Conservation (phyloP, 306 rosid genomes). For the Glycine latifolia region DNA sequence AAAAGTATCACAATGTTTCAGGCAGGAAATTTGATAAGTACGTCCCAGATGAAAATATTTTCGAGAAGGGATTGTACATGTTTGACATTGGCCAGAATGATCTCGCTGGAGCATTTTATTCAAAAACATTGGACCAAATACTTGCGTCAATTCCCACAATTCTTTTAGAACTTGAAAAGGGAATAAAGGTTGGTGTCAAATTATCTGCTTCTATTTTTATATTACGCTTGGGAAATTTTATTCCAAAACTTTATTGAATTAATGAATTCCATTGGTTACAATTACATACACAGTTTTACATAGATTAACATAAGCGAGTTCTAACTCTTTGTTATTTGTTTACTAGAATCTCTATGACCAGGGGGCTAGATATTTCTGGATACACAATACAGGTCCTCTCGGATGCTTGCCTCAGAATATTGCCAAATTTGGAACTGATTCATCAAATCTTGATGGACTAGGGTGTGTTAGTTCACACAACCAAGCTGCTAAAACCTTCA, state of each 20-base stretch:
- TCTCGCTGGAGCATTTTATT: slow-evolving; percentile 83
- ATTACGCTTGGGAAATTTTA: background rate
- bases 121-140: slow-evolving; percentile 75
- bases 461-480: slow-evolving; percentile 87
- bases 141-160: slow-evolving; percentile 77
- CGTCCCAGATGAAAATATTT: slow-evolving; percentile 68
- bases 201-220: slow-evolving; percentile 2
- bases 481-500: slow-evolving; percentile 78
- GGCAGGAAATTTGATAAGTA: slow-evolving; percentile 61
- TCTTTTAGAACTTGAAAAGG: slow-evolving; percentile 74
- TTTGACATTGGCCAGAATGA: slow-evolving; percentile 95
- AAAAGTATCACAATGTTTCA: slow-evolving; percentile 40
- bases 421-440: slow-evolving; percentile 83
- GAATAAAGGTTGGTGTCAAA: slow-evolving; percentile 69
- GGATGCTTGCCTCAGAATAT: slow-evolving; percentile 90
- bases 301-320: background rate
- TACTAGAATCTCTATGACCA: slow-evolving; percentile 74
- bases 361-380: slow-evolving; percentile 88
- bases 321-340: slow-evolving; percentile 23
- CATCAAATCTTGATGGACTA: slow-evolving; percentile 72
- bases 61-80: slow-evolving; percentile 79
- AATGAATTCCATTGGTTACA: background rate
- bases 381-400: slow-evolving; percentile 91
- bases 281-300: background rate
- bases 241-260: background rate